Evolutionary conservation across 495 filamentous ascomycete genomes (phyloP).

Genomic region (Penicillium steckii): DNA sequence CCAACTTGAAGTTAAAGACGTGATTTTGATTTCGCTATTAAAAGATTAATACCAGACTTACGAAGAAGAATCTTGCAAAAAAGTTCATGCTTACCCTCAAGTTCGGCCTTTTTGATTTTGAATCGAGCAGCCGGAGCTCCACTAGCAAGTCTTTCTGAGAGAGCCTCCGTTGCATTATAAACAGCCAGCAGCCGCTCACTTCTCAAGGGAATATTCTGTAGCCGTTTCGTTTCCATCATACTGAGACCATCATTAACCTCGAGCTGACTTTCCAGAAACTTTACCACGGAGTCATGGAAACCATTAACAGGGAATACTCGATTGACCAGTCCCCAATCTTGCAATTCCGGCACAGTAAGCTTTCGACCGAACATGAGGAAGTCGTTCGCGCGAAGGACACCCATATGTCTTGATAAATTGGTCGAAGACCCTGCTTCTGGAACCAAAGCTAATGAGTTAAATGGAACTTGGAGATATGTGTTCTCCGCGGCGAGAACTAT

Average conservation of each 20-base stretch:
- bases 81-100: slow-evolving; percentile 11
- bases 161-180: slow-evolving; percentile 19
- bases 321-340: slow-evolving; percentile 7
- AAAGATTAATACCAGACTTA: background rate
- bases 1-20: background rate
- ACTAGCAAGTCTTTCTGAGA: slow-evolving; percentile 18
- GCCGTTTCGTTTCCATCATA: slow-evolving; percentile 21
- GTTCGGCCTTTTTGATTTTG: slow-evolving; percentile 10
- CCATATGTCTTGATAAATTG: slow-evolving; percentile 17
- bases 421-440: slow-evolving; percentile 13
- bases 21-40: background rate
- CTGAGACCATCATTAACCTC: slow-evolving; percentile 17
- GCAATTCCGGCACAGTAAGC: slow-evolving; percentile 13
- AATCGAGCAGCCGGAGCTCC: slow-evolving; percentile 17
- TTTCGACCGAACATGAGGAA: slow-evolving; percentile 22
- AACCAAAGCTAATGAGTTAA: slow-evolving; percentile 18
- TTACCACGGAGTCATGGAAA: slow-evolving; percentile 12
- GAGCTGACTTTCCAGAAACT: slow-evolving; percentile 16
- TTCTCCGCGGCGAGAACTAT: slow-evolving; percentile 16
- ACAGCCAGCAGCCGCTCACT: slow-evolving; percentile 14
- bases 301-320: slow-evolving; percentile 14
- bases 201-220: slow-evolving; percentile 16
- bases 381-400: slow-evolving; percentile 21
- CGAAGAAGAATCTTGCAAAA: background rate
- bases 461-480: slow-evolving; percentile 21